Base-by-base conservation (phyloP, 2,329 filamentous ascomycete genomes). In the Aspergillus sp. region DNA sequence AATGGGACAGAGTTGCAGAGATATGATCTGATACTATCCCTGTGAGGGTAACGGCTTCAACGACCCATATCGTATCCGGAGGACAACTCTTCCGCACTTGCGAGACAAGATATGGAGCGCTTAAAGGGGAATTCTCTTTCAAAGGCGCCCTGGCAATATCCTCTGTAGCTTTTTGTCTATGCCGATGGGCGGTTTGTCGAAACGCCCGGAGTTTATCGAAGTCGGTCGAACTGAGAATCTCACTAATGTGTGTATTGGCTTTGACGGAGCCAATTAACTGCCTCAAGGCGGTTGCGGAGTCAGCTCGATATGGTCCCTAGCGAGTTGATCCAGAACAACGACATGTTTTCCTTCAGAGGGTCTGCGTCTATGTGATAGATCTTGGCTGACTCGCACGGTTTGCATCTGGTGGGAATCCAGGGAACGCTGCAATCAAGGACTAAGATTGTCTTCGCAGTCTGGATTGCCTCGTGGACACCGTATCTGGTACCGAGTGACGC, bases 381-480 rank as follows among this genome's bases (percentile, higher is more conserved):
- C 32, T 66, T 71, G 1, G 75, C 70, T 12, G 61, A 55, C n/a
- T 58, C 46, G 4, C 58, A 62, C 0, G 77, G 77, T 24, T 66
- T 63, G 50, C 73, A 75, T 37, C 75, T 74, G 0, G 83, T 89
- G 8, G 79, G 77, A 37, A 95, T 88, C 85, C 86, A 94, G 0
- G 88, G 86, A 0, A 93, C 85, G 50, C 94, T 86, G 42, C 84
- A 89, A 57, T 94, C 82, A 15, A 93, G 47, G 4, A 93, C 79
- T 1, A 94, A 45, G 37, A 94, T 89, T 4, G 84, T 75, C 52
- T 94, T 88, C 1, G 88, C 84, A 1, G 74, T 74, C 33, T 69
- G 71, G 52, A 93, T 82, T 27, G 69, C 69, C 2, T 81, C 74
- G 31, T 91, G 80, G 5, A 73, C 71, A 8, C 84, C 85, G 44